Evolutionary conservation across 306 rosid genomes (phyloP), one percentile per base, ranked within the genome.

Genomic region (Cicer arietinum): DNA sequence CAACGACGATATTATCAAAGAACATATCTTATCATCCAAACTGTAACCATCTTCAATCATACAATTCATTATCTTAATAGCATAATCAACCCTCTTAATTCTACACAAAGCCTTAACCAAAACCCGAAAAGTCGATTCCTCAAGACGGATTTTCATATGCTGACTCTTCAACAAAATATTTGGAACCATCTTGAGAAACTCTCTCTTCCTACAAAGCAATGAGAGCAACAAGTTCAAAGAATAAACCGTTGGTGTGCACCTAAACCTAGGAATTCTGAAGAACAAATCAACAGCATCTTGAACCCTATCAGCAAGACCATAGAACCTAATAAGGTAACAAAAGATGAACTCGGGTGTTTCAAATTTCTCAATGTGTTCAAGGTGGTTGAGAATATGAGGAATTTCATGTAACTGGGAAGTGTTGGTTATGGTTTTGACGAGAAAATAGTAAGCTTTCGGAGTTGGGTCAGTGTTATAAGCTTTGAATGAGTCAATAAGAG

Each of bases 231-330:
- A 68, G 66, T 91, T 86, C 80, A 94, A 83, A 1, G 91, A 85
- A 10, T 79, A 66, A 53, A 80, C 85, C 77, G 94, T 85, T 81
- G 92, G 96, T 9, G 80, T 84, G 77, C 98, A 88, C 82, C 97
- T 91, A 74, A 89, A 87, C 82, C 79, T 83, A 43, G 92, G 96
- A 16, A 91, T 87, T 39, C 90, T 77, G 45, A 12, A 76, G 57
- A 89, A 93, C 61, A 94, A 30, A 66, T 85, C 80, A 78, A 93
- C 50, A 57, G 92, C 92, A 35, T 91, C 96, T 22, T 78, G 83
- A 51, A 87, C 46, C 45, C 67, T 80, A 17, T 77, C 83, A 13
- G 61, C 20, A 50, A 8, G 35, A 56, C 85, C 87, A 46, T 87
- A 91, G 62, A 73, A 57, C 12, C 72, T 66, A 42, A 91, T 82